These are phyloP conservation scores for Castanea mollissima DNA, from an alignment of 306 rosid species.

Conservation along the genomic window DNA sequence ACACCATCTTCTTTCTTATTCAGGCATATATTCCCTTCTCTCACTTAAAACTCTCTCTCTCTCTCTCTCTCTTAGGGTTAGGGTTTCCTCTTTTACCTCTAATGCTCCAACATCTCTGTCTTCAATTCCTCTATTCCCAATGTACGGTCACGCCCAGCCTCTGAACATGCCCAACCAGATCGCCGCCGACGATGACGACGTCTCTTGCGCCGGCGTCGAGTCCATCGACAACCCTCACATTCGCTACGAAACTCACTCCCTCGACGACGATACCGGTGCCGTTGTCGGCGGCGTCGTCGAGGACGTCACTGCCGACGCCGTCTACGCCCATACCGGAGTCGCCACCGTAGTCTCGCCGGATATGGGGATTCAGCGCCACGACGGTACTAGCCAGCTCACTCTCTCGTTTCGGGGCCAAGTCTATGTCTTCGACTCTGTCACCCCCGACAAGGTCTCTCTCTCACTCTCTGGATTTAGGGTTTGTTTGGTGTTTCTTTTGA, in stretches of 20 bases:
- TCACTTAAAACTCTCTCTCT: background rate
- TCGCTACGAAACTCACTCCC: conserved; percentile 51
- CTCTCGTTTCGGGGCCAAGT: conserved; percentile 95
- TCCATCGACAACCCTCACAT: conserved; percentile 56
- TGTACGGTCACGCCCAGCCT: conserved; percentile 63
- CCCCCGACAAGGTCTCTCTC: conserved; percentile 69
- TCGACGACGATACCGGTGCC: conserved; percentile 46
- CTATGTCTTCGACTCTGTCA: conserved; percentile 78
- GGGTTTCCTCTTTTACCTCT: conserved; percentile 28
- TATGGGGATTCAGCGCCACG: conserved; percentile 44
- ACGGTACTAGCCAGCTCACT: conserved; percentile 78
- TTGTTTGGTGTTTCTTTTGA: background rate
- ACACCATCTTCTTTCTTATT: background rate
- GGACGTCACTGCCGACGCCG: conserved; percentile 49
- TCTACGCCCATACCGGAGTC: conserved; percentile 39
- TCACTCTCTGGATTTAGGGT: background rate
- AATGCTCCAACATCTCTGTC: conserved; percentile 43
- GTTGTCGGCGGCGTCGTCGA: conserved; percentile 39
- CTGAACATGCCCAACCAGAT: conserved; percentile 59
- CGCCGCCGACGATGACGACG: conserved; percentile 47
- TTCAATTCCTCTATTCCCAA: conserved; percentile 33
- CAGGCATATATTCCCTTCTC: background rate
- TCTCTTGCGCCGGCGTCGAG: conserved; percentile 26
- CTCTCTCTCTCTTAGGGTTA: conserved; percentile 15
- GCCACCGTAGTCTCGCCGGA: conserved; percentile 26